Evolutionary conservation across 192 early-diverging fungal genomes (phyloP), one percentile per base, ranked within the genome.

Genomic region (Rhizophlyctis rosea): DNA sequence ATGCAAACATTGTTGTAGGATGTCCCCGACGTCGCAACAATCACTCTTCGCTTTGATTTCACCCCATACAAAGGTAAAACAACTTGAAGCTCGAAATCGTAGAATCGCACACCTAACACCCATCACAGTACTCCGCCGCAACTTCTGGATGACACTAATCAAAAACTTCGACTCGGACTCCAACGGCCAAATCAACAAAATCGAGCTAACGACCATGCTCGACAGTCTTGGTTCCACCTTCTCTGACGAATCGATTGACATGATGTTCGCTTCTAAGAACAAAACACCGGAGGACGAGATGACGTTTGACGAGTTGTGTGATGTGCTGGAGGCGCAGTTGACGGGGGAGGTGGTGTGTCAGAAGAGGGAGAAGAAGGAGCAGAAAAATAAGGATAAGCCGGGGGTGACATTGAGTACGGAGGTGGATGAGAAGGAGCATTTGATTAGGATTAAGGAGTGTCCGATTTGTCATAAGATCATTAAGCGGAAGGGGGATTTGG

Each of bases 71-170:
- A 58, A 54, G 68, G 65, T 68, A 54, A 27, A n/a, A n/a, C n/a
- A n/a, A n/a, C n/a, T n/a, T n/a, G n/a, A n/a, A n/a, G n/a, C n/a
- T n/a, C 9, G 18, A 47, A 11, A 18, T 18, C 34, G 11, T n/a
- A n/a, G n/a, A n/a, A n/a, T n/a, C n/a, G n/a, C n/a, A n/a, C n/a
- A n/a, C n/a, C n/a, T n/a, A n/a, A n/a, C n/a, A n/a, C n/a, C 23
- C 9, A 47, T 23, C 25, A n/a, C 64, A 25, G 75, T 73, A 21
- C 69, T 90, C 21, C 73, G 89, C 29, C 68, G 75, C 39, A 84
- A 87, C 64, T 92, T 91, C 68, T 92, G 87, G 86, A 48, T 76
- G 1, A 81, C 84, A 5, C 69, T 90, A 14, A 74, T 82, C 33
- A 79, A 78, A 14, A 57, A 73, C 0, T 91, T 88, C 61, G 84